Evolutionary conservation across 306 rosid species (phyloP).

Genomic region (Phaseolus lunatus): DNA sequence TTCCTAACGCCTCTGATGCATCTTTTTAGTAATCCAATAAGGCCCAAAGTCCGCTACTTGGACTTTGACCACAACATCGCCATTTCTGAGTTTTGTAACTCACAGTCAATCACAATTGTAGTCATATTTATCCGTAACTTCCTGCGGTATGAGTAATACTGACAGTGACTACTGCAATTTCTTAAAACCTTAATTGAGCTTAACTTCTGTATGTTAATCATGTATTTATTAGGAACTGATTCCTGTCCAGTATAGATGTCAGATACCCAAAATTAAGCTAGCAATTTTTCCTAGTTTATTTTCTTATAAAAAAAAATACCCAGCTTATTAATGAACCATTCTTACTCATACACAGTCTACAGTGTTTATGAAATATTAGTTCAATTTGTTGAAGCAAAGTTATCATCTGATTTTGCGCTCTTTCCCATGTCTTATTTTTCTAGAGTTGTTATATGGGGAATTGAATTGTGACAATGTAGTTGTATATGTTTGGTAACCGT

Average conservation of each 20-base stretch:
- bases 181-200: constrained; percentile 11
- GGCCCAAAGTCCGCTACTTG: too few species aligned
- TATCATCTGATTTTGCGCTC: neutral
- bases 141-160: neutral
- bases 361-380: neutral
- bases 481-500: constrained; percentile 51
- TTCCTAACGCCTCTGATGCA: neutral
- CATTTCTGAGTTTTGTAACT: neutral
- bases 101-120: neutral
- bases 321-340: neutral
- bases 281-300: constrained; percentile 14
- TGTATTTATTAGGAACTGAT: constrained; percentile 36
- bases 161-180: neutral
- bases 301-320: neutral
- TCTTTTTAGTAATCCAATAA: too few species aligned
- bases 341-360: neutral
- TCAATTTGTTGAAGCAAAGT: constrained; percentile 7
- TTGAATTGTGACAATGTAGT: constrained; percentile 50
- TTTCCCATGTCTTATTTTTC: constrained; percentile 18
- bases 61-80: too few species aligned
- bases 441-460: constrained; percentile 11
- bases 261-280: constrained; percentile 28
- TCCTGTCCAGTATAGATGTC: constrained; percentile 29
- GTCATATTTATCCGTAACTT: neutral
- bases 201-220: constrained; percentile 7